phyloP scores from a whole-genome alignment of 2,329 filamentous ascomycete genomes.

The Exophiala lecanii-corni region DNA sequence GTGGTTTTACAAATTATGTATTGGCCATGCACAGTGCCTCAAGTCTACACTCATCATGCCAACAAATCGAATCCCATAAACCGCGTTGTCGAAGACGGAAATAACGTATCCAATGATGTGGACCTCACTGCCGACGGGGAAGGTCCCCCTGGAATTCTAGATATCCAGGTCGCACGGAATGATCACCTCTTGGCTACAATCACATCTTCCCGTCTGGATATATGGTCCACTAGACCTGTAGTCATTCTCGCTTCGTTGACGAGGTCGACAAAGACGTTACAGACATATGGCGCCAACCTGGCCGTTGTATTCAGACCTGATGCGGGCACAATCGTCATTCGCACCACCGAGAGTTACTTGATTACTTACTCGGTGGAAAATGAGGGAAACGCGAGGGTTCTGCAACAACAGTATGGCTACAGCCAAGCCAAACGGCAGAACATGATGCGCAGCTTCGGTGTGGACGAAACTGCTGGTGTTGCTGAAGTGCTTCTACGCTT shows the following conservation, averaged over 20 bases:
- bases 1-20: constrained; percentile 35
- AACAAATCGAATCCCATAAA: constrained; percentile 30
- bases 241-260: constrained; percentile 81
- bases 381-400: constrained; percentile 76
- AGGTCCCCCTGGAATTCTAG: constrained; percentile 53
- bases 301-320: constrained; percentile 84
- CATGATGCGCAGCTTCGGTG: constrained; percentile 53
- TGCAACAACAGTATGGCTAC: constrained; percentile 69
- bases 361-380: constrained; percentile 92
- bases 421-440: constrained; percentile 44
- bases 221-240: constrained; percentile 97
- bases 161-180: constrained; percentile 69
- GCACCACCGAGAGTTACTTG: constrained; percentile 78
- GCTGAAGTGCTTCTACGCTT: constrained; percentile 87
- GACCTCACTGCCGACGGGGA: background rate
- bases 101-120: background rate
- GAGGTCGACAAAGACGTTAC: constrained; percentile 73
- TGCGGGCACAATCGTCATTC: constrained; percentile 84
- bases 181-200: constrained; percentile 85
- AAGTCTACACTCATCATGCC: constrained; percentile 46
- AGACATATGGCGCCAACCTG: constrained; percentile 78
- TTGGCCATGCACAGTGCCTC: constrained; percentile 47
- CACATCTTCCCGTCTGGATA: constrained; percentile 75
- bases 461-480: constrained; percentile 77
- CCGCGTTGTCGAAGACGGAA: background rate